Evolutionary conservation across 352 stramenopile species (phyloP), one percentile per base, ranked within the genome.

Genomic region (Pythium brachiatum): DNA sequence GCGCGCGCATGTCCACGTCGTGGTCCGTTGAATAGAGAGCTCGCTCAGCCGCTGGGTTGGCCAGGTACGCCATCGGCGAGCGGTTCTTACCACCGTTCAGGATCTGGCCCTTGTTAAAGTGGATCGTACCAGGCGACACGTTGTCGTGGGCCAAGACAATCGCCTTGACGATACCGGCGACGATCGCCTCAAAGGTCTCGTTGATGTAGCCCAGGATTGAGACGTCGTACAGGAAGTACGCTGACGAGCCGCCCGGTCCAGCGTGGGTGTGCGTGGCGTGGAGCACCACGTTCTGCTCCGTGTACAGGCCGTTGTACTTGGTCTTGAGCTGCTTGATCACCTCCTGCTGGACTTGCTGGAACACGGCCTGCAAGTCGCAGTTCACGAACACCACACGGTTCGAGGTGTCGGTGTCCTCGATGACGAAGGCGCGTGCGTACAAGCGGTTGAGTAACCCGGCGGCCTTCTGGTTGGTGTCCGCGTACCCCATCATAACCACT

Each of bases 1-100:
- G n/a, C n/a, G n/a, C n/a, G n/a, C n/a, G n/a, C 90, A 98, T 97
- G 48, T 92, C 86, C 62, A 97, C 97, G 75, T 98, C 92, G 20
- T 88, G 97, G 57, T 98, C 81, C 57, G 89, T 64, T 46, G 80
- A 69, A 66, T 93, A 98, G 26, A 73, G 64, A 13, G 69, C 74
- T 11, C 92, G 80, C 64, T 98, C 93, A 1, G 79, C 60, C 29
- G 71, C 50, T 20, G 93, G 93, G 55, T 98, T 98, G 13, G 90
- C 78, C 15, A 90, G 68, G 69, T 98, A 98, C 16, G 85, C 89
- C n/a, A 94, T 88, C 0, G 81, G 73, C 0, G 87, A 97, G 1
- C 93, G 77, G 62, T 97, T 98, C 57, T 97, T 91, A 7, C 88
- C 94, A 36, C 76, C 83, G 16, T 81, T 83, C 27, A 95, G 74